A percentile compares a stretch with the other conserved stretches of the same genome.
Evolutionary conservation across 495 filamentous ascomycete genomes (phyloP).

Genomic region (Astrothelium macrocarpum): DNA sequence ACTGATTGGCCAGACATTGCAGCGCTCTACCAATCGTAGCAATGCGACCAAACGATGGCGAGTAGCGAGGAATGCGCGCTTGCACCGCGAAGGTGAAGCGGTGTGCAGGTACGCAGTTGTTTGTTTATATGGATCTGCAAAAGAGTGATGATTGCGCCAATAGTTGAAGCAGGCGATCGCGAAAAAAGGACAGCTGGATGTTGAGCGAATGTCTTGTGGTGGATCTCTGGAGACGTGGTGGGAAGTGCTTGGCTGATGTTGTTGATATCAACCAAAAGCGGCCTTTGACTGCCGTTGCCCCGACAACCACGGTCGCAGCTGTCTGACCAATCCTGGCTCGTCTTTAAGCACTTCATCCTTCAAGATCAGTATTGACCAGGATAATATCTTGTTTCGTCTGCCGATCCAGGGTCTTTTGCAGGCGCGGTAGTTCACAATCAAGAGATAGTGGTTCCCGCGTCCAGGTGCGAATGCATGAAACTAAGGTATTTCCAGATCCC

Average conservation of each 20-base stretch:
- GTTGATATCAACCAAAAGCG: neutral
- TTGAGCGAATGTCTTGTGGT: neutral
- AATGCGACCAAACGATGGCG: neutral
- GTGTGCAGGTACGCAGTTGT: neutral
- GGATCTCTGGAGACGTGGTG: neutral
- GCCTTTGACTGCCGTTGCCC: neutral
- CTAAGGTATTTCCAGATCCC: no score
- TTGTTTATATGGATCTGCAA: neutral
- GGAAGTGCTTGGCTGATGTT: neutral
- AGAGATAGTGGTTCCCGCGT: neutral
- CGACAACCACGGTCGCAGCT: neutral
- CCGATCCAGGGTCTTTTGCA: neutral
- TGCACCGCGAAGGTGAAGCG: neutral
- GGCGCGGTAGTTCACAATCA: neutral
- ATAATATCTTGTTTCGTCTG: neutral
- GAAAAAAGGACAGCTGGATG: neutral
- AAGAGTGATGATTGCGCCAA: neutral
- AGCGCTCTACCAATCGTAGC: neutral
- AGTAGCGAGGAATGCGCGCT: constrained; percentile 3
- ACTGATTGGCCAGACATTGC: neutral
- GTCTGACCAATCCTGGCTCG: neutral
- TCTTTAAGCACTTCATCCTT: neutral
- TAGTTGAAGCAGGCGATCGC: neutral
- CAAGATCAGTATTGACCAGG: neutral
- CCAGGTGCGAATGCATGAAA: neutral